Percentiles rank a stretch among this genome's conserved stretches.
phyloP scores from a whole-genome alignment of 371 early-diverging fungal genomes.

The Mortierella sp. region DNA sequence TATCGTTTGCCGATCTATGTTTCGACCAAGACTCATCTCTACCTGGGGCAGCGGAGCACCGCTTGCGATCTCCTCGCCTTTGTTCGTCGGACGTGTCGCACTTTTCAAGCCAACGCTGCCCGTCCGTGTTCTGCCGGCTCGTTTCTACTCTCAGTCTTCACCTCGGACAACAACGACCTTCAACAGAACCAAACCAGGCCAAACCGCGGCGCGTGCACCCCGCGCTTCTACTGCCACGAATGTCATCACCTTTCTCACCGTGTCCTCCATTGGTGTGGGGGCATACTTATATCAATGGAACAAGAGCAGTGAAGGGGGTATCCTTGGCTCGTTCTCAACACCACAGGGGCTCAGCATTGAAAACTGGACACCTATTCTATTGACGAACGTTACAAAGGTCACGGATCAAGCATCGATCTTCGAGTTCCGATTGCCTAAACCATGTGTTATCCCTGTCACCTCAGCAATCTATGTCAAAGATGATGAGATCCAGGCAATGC shows the following conservation, averaged over 20 bases:
- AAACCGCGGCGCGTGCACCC: constrained; percentile 27
- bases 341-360: constrained; percentile 23
- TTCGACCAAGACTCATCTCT: constrained; percentile 4
- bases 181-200: constrained; percentile 5
- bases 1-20: constrained; percentile 7
- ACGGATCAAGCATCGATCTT: constrained; percentile 40
- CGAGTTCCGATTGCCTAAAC: constrained; percentile 42
- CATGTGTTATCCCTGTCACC: constrained; percentile 37
- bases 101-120: background rate
- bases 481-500: constrained; percentile 52
- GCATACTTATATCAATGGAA: constrained; percentile 37
- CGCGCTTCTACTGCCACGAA: constrained; percentile 24
- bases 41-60: background rate
- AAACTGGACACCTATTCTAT: constrained; percentile 42
- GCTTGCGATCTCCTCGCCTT: no score
- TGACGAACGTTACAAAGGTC: constrained; percentile 32
- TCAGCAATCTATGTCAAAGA: constrained; percentile 53
- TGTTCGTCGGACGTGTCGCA: background rate
- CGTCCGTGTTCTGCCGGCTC: background rate
- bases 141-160: constrained; percentile 14
- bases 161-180: constrained; percentile 15
- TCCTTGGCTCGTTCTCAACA: constrained; percentile 10
- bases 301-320: constrained; percentile 9
- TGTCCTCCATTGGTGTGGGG: constrained; percentile 30
- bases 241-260: constrained; percentile 30